A percentile compares a stretch with the other conserved stretches of the same genome.
Conservation (phyloP, 805 yeast species). For the Candida tallmaniae region DNA sequence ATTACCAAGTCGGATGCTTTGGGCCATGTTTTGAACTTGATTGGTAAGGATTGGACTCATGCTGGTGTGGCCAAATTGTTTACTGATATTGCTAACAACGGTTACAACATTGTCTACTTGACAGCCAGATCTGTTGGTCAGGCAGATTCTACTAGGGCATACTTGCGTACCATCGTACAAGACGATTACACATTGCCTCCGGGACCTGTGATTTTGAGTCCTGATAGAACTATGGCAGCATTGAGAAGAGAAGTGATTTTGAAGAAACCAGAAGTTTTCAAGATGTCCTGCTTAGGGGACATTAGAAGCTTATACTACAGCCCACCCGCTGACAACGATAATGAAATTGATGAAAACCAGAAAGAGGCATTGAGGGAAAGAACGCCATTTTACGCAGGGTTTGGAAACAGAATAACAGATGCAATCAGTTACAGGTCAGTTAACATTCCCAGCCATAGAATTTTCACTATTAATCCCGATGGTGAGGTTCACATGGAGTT, state of each 20-base stretch:
- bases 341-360: constrained; percentile 4
- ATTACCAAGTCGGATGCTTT: constrained; percentile 96
- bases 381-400: constrained; percentile 95
- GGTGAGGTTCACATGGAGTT: constrained; percentile 98
- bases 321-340: too few relatives aligned
- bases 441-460: constrained; percentile 88
- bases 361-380: constrained; percentile 34
- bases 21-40: constrained; percentile 89
- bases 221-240: constrained; percentile 96
- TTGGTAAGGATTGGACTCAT: constrained; percentile 98
- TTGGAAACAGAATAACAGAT: constrained; percentile 95
- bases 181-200: constrained; percentile 67
- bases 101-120: constrained; percentile 88
- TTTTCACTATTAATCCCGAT: constrained; percentile 92
- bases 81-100: constrained; percentile 80
- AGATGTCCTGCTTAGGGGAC: constrained; percentile 93
- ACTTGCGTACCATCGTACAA: constrained; percentile 73
- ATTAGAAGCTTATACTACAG: constrained; percentile 63
- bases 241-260: constrained; percentile 84
- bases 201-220: constrained; percentile 94
- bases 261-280: constrained; percentile 96
- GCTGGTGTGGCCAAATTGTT: constrained; percentile 90
- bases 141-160: constrained; percentile 87
- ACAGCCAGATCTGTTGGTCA: constrained; percentile 96
- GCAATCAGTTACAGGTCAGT: constrained; percentile 93